A percentile compares a stretch with the other conserved stretches of the same genome.
phyloP scores from a whole-genome alignment of 306 rosid genomes.

The Dryas alaskensis region DNA sequence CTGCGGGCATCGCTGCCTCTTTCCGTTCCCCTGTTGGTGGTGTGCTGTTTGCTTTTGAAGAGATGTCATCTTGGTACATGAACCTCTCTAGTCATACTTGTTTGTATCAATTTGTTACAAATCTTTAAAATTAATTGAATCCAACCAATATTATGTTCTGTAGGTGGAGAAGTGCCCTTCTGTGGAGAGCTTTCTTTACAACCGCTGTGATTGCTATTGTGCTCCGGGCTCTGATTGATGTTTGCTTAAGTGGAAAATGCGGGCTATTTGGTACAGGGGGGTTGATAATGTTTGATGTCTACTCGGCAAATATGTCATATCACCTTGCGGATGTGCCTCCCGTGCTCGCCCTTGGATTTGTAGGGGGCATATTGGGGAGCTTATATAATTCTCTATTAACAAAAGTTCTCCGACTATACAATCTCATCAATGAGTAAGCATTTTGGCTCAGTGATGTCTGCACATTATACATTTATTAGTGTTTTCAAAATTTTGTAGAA shows the following conservation, averaged over 20 bases:
- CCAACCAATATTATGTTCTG: conserved; percentile 24
- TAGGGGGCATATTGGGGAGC: conserved; percentile 91
- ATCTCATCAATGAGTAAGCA: conserved; percentile 69
- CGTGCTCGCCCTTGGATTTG: conserved; percentile 65
- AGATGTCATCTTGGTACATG: conserved; percentile 87
- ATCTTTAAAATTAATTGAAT: not conserved
- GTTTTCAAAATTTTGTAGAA: conserved; percentile 10
- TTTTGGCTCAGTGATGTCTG: conserved; percentile 11
- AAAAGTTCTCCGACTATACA: conserved; percentile 75
- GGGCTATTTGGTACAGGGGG: conserved; percentile 97
- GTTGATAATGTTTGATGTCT: conserved; percentile 83
- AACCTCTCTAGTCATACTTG: conserved; percentile 16
- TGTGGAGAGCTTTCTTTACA: conserved; percentile 95
- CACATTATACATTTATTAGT: not conserved
- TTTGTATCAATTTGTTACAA: conserved; percentile 1
- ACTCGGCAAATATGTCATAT: conserved; percentile 66
- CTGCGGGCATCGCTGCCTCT: conserved; percentile 95
- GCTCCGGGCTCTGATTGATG: conserved; percentile 79
- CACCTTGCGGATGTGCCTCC: conserved; percentile 73
- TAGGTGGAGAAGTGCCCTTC: conserved; percentile 97
- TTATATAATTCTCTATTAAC: conserved; percentile 61
- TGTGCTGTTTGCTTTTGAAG: conserved; percentile 88
- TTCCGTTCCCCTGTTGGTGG: conserved; percentile 98
- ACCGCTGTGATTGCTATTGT: conserved; percentile 82
- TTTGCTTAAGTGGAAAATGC: conserved; percentile 80